Base-by-base conservation (phyloP, 345 rosid species). In the Arabidopsis arenosa region DNA sequence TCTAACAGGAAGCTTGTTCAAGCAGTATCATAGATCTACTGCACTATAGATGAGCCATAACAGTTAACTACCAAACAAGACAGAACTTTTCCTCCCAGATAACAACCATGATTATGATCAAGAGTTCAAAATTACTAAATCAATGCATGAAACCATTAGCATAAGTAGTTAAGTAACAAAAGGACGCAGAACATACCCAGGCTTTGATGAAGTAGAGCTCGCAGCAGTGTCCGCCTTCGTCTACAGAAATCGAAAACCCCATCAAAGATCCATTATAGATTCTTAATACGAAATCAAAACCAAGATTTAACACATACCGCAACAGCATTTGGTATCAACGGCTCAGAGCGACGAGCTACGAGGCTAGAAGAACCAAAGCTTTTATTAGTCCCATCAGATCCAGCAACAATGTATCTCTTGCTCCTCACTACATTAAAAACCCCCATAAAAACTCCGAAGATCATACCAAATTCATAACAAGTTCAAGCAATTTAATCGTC, bases 251-350 rank as follows among this genome's bases (percentile, higher is more conserved):
- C 6, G 21, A 48, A 14, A 48, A 30, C 0, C 7, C 12, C 15
- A 4, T 73, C 64, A 66, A 67, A 80, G 36, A 49, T 23, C 48
- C 32, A 43, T 28, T 13, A 14, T 7, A 53, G 2, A 60, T 3
- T 57, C 47, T 4, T 7, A 64, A 68, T 9, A 47, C 39, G 30
- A 37, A 7, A 9, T 28, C 28, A 53, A 66, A 28, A 17, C 6
- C 11, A 51, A 26, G 40, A 55, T 63, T 11, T 21, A 47, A 63
- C 5, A 6, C 47, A 36, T 55, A 90, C 97, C 28, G 93, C 90
- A 73, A 92, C 91, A 70, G 96, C 93, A 79, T 85, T 87, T 72
- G 92, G 32, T 68, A 86, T 82, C 84, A 83, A 79, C 2, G 74
- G 74, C 18, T 85, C 75, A 52, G 81, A 67, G 68, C 81, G 80